Base-by-base conservation (phyloP, 2,329 filamentous ascomycete species). In the Colletotrichum cuscutae region DNA sequence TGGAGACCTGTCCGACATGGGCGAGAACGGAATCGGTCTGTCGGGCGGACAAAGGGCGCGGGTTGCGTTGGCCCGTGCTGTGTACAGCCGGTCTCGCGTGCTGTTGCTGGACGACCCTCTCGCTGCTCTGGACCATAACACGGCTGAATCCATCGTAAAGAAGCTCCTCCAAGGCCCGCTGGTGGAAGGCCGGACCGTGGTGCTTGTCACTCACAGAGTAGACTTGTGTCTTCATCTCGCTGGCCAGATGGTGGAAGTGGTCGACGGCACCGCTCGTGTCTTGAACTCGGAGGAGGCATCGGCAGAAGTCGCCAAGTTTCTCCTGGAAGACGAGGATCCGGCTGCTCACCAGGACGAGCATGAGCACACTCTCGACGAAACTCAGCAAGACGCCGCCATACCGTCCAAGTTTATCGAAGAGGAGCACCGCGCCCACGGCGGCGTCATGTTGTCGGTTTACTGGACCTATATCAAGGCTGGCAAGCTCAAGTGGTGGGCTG, bases 381-480 rank as follows among this genome's bases (percentile, higher is more conserved):
- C 85, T 22, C 81, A 86, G 22, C 82, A 85, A 15, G 82, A 81
- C 5, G 86, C 87, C 11, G 89, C 89, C 0, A 83, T 91, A 13
- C 91, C 92, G 0, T 91, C 93, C 37, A 94, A 94, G 77, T 95
- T 96, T 77, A 91, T 95, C 58, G 92, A 95, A 77, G 93, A 95
- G 37, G 94, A 97, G 79, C 86, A 91, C 76, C 88, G 94, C 61
- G 92, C 89, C 0, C 89, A 94, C 72, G 95, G 95, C 22, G 91
- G 93, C 1, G 93, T 98, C 1, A 90, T 95, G 77, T 84, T 90
- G 12, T 87, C 87, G 7, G 92, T 97, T 0, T 98, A 97, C 79
- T 95, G 93, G 91, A 90, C 91, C 75, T 98, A 97, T 76, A 91
- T 97, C 82, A 93, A 91, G 80, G 94, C 95, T 5, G 95, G 95